Percentiles rank a stretch among this genome's conserved stretches.
Evolutionary conservation across 129 eudicot species (phyloP).

Genomic region (Flaveria linearis): DNA sequence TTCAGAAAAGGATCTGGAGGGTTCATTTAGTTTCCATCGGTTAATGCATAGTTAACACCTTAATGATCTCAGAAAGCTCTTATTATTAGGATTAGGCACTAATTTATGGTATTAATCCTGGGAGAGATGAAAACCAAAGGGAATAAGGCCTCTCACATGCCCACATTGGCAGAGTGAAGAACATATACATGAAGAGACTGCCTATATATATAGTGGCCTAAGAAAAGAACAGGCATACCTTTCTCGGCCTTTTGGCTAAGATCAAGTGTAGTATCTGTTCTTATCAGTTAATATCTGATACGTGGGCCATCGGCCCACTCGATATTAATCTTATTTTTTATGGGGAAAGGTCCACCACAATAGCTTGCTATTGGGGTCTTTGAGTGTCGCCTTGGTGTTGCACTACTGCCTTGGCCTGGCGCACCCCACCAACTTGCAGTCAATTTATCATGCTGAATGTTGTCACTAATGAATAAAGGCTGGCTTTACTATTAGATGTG

Average conservation of each 20-base stretch:
- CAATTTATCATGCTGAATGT: too few species aligned
- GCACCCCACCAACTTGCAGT: neutral
- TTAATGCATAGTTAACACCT: too few species aligned
- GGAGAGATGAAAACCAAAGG: too few species aligned
- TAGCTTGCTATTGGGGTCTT: conserved; percentile 31
- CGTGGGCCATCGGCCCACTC: too few species aligned
- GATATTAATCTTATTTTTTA: too few species aligned
- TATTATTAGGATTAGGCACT: too few species aligned
- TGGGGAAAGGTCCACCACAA: conserved; percentile 5
- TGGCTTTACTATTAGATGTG: too few species aligned
- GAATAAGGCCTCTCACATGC: neutral
- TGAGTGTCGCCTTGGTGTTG: conserved; percentile 18
- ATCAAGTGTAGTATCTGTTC: conserved; percentile 86
- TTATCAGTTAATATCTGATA: conserved; percentile 46
- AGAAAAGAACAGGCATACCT: conserved; percentile 41
- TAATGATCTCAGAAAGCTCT: too few species aligned
- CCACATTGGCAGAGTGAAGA: conserved; percentile 21
- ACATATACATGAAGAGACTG: neutral
- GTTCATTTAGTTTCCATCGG: too few species aligned
- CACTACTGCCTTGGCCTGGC: conserved; percentile 25
- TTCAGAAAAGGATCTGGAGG: too few species aligned
- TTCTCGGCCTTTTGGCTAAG: conserved; percentile 89
- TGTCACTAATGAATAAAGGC: too few species aligned
- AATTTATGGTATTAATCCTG: too few species aligned
- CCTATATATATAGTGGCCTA: neutral